Percentiles rank a stretch among this genome's conserved stretches.
Evolutionary conservation across 2,329 filamentous ascomycete genomes (phyloP).

Genomic region (Venturia pyrina): DNA sequence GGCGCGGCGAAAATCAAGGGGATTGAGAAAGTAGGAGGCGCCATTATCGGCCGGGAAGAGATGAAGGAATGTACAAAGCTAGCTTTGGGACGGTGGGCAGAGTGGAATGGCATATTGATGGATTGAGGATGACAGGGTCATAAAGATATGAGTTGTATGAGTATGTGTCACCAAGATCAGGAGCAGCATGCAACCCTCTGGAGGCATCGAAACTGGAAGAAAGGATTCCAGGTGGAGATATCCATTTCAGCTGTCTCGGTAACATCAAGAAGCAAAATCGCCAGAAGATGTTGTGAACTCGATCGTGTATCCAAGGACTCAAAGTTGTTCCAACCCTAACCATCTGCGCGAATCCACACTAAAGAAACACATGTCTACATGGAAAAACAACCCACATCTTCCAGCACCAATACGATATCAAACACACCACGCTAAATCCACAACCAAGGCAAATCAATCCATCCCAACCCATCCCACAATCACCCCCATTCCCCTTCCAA

Average conservation of each 20-base stretch:
- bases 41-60: slow-evolving; percentile 53
- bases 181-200: neutral
- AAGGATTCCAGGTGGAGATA: neutral
- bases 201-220: neutral
- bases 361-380: too few species aligned
- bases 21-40: slow-evolving; percentile 78
- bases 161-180: neutral
- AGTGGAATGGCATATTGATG: slow-evolving; percentile 32
- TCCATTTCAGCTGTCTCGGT: neutral
- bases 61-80: slow-evolving; percentile 50
- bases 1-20: slow-evolving; percentile 48
- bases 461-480: too few species aligned
- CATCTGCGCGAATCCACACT: neutral
- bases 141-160: neutral
- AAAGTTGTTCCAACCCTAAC: neutral
- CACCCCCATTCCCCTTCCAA: too few species aligned
- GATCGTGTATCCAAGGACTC: neutral
- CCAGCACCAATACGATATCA: too few species aligned
- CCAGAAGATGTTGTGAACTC: neutral
- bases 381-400: too few species aligned
- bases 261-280: neutral
- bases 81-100: slow-evolving; percentile 55
- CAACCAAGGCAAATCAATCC: too few species aligned
- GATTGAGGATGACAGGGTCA: neutral
- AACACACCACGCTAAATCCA: too few species aligned